phyloP scores from a whole-genome alignment of 495 filamentous ascomycete species.

The Lichenothelia convexa region DNA sequence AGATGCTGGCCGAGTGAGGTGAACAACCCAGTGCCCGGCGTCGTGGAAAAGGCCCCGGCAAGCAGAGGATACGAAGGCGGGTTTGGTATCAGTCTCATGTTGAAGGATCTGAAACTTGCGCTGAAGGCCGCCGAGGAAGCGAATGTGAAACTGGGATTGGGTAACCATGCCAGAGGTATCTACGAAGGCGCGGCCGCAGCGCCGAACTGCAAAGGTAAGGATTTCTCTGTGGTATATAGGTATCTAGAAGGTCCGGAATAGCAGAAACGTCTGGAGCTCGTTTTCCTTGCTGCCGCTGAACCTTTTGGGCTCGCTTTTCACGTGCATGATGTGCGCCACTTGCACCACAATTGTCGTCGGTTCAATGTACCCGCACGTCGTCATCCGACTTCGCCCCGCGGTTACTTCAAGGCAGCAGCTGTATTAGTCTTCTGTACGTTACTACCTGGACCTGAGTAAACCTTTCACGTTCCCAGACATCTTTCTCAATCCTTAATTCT shows the following conservation, averaged over 20 bases:
- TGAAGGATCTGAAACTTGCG: slow-evolving; percentile 46
- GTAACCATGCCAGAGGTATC: slow-evolving; percentile 41
- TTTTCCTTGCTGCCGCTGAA: too few species aligned
- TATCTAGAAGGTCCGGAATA: slow-evolving; percentile 22
- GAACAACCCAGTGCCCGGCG: slow-evolving; percentile 14
- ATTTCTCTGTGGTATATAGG: slow-evolving; percentile 31
- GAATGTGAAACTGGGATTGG: slow-evolving; percentile 46
- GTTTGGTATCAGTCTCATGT: slow-evolving; percentile 10
- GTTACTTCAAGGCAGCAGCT: too few species aligned
- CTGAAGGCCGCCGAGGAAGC: slow-evolving; percentile 53
- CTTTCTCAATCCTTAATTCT: too few species aligned
- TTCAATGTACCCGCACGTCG: too few species aligned
- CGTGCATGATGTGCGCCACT: too few species aligned
- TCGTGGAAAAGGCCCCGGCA: slow-evolving; percentile 9
- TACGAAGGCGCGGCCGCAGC: slow-evolving; percentile 43
- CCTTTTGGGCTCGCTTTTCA: too few species aligned
- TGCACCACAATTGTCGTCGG: too few species aligned
- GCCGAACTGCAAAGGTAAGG: slow-evolving; percentile 46
- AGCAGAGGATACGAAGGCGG: slow-evolving; percentile 13
- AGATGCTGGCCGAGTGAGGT: slow-evolving; percentile 11
- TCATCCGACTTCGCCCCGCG: too few species aligned
- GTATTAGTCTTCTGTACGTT: too few species aligned
- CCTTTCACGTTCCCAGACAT: too few species aligned
- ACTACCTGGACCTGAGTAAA: too few species aligned
- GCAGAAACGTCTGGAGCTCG: too few species aligned